These are phyloP conservation scores for Arthromyces matolae DNA, from an alignment of 768 basidiomycete genomes.

Conservation along the genomic window DNA sequence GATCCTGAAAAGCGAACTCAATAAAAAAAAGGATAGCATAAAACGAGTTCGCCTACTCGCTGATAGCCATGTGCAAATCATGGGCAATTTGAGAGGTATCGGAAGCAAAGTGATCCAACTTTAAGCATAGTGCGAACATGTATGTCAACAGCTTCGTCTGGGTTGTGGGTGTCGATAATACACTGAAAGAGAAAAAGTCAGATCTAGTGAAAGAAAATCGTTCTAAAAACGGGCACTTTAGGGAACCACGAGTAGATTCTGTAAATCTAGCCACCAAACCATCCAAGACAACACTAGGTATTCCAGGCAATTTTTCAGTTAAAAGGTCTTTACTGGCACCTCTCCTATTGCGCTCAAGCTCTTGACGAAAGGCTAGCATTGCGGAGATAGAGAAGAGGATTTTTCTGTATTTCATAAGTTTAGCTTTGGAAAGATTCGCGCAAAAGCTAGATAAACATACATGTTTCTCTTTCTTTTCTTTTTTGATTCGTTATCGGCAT, in stretches of 20 bases:
- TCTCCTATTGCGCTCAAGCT: constrained; percentile 35
- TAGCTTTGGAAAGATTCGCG: not conserved
- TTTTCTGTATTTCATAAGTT: constrained; percentile 43
- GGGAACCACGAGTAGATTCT: constrained; percentile 65
- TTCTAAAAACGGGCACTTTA: too few species aligned
- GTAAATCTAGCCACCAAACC: constrained; percentile 78
- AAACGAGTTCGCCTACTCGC: constrained; percentile 49
- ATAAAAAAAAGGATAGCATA: not conserved
- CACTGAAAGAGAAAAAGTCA: constrained; percentile 23
- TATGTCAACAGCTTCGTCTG: constrained; percentile 73
- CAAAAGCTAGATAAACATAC: constrained; percentile 36
- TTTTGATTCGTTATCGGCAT: constrained; percentile 36
- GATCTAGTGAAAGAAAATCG: too few species aligned
- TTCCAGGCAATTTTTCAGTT: constrained; percentile 49
- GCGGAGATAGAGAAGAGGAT: constrained; percentile 76
- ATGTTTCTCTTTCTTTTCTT: constrained; percentile 57
- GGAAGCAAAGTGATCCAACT: constrained; percentile 71
- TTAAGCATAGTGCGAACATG: constrained; percentile 78
- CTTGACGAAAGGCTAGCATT: constrained; percentile 69
- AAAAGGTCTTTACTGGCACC: constrained; percentile 49
- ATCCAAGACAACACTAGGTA: constrained; percentile 68
- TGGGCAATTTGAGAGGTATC: constrained; percentile 65
- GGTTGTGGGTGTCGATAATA: constrained; percentile 62
- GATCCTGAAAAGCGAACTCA: constrained; percentile 31
- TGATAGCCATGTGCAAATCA: constrained; percentile 64